Conservation (phyloP, 176 grass and related monocot species). For the Miscanthus lutarioriparius region DNA sequence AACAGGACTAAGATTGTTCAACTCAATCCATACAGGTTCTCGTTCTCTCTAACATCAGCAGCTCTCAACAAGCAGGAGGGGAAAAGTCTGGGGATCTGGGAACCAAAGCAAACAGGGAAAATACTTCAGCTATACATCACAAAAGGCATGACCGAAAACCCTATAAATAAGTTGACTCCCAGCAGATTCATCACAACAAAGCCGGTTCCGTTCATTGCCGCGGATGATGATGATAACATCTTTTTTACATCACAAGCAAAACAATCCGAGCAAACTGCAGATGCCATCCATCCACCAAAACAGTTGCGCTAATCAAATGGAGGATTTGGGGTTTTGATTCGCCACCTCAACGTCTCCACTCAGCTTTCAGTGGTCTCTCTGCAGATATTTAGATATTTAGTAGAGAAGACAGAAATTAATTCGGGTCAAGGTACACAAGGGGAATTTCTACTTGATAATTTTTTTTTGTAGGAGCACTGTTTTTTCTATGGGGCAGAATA, state of each 20-base stretch:
- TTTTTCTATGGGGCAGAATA: not conserved
- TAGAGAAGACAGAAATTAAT: not conserved
- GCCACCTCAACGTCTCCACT: conserved; percentile 78
- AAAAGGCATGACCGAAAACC: conserved; percentile 53
- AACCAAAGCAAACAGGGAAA: conserved; percentile 34
- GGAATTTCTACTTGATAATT: not conserved
- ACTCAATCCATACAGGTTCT: conserved; percentile 34
- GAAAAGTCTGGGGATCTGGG: not conserved
- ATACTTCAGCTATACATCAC: conserved; percentile 72
- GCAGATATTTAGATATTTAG: conserved; percentile 5
- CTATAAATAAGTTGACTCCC: conserved; percentile 54
- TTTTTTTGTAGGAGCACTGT: not conserved
- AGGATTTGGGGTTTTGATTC: not conserved
- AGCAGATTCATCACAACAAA: conserved; percentile 45
- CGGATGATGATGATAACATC: conserved; percentile 15
- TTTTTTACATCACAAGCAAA: conserved; percentile 71
- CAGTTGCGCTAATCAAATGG: conserved; percentile 6
- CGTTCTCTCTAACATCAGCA: conserved; percentile 42
- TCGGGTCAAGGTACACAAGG: not conserved
- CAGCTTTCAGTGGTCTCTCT: conserved; percentile 71
- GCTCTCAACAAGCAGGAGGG: conserved; percentile 33
- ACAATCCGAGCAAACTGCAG: conserved; percentile 48
- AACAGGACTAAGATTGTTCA: conserved; percentile 32
- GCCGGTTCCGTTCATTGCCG: not conserved
- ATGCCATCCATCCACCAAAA: conserved; percentile 24